Base-by-base conservation (phyloP, 306 rosid genomes). In the Fragaria iinumae region DNA sequence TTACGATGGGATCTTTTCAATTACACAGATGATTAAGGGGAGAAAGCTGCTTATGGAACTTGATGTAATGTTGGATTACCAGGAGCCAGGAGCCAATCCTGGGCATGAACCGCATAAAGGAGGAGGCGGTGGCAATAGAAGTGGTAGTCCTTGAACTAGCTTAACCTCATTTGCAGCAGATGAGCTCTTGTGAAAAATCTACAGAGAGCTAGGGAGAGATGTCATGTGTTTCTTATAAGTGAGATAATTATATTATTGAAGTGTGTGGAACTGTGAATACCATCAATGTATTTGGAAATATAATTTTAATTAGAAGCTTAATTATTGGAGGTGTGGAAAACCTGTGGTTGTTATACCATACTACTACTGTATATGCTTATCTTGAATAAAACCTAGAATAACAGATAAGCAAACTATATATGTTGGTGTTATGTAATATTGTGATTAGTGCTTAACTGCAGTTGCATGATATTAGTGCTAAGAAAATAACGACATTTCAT, bases 81-180 rank as follows among this genome's bases (percentile, higher is more conserved):
- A 64, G 9, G 86, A 85, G 3, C 89, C 91, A 34, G 48, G 73
- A 69, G 67, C 91, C 18, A 91, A 93, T 81, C 88, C 85, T 11
- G 74, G 29, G 21, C 90, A 89, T 44, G 88, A 78, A 6, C 87
- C 88, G 29, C 76, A 38, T 52, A 84, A 73, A 69, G 88, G 87
- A 66, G 66, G 8, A 45, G 79, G 57, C 59, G 66, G 73, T 39
- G 83, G 85, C 57, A 65, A 38, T 20, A 73, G 45, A 70, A 68
- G 72, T 13, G 69, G 71, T 38, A 53, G 32, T 11, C 64, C 68
- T 17, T 56, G 76, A 72, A 62, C 68, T 25, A 50, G 67, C 6
- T 36, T 60, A 21, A 59, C 36, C 39, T 76, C 39, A 57, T 34
- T 12, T n/a, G 63, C 63, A 60, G 76, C 76, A 8, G 3, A 12